These are phyloP conservation scores for Bassia scoparia DNA, from an alignment of 148 eudicot species.

Conservation along the genomic window DNA sequence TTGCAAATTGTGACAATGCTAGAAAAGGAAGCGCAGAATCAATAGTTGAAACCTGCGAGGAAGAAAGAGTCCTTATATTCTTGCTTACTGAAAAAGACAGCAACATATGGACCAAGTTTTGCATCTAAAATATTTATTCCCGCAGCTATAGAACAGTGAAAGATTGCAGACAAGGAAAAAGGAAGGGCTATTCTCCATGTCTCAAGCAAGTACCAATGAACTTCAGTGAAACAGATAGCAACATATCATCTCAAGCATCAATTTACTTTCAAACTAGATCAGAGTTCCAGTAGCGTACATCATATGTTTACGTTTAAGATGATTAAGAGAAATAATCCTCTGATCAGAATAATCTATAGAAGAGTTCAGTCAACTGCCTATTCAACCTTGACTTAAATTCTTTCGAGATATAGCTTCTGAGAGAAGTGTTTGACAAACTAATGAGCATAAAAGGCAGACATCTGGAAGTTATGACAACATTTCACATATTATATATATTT, in stretches of 20 bases:
- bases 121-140: neutral
- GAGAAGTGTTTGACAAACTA: neutral
- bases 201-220: neutral
- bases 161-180: conserved; percentile 5
- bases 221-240: neutral
- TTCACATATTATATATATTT: neutral
- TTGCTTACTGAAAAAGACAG: conserved; percentile 5
- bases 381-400: conserved; percentile 3
- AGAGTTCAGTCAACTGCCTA: neutral
- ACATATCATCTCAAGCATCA: too few species aligned
- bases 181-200: conserved; percentile 4
- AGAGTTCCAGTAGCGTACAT: neutral
- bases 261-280: too few species aligned
- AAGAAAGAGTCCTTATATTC: conserved; percentile 3
- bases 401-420: neutral
- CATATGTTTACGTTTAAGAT: neutral
- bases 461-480: neutral
- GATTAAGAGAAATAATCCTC: neutral
- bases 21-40: conserved; percentile 15
- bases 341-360: neutral
- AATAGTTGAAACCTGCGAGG: conserved; percentile 18
- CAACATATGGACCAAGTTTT: neutral
- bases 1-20: conserved; percentile 21
- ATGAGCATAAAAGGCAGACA: neutral
- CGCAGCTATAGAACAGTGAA: conserved; percentile 2